Conservation (phyloP, 148 eudicot species). For the Chenopodium quinoa region DNA sequence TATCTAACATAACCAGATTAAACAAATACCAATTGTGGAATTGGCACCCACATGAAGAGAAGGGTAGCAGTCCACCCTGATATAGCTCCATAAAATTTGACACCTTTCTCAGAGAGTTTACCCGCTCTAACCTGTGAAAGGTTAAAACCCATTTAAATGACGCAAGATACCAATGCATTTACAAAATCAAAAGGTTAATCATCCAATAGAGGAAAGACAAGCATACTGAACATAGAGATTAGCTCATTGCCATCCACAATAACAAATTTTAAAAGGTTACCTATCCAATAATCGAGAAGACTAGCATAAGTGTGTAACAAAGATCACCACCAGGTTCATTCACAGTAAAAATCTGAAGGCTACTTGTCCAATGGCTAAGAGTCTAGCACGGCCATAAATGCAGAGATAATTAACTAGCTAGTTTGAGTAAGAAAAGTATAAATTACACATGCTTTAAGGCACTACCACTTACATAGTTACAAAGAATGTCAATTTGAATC, state of each 20-base stretch:
- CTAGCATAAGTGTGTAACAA: neutral
- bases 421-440: neutral
- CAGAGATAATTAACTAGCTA: neutral
- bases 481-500: neutral
- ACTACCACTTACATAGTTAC: neutral
- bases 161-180: neutral
- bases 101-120: constrained; percentile 68
- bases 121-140: constrained; percentile 69
- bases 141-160: constrained; percentile 18
- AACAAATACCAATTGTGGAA: constrained; percentile 75
- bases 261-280: neutral
- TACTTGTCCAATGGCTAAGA: neutral
- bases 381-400: neutral
- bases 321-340: neutral
- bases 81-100: constrained; percentile 60
- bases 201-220: neutral
- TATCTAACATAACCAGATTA: neutral
- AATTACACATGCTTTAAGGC: neutral
- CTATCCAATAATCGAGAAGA: neutral
- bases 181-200: neutral
- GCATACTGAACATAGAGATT: neutral
- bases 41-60: constrained; percentile 99
- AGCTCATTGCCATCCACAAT: neutral
- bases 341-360: neutral
- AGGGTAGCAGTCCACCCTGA: constrained; percentile 99